phyloP scores from a whole-genome alignment of 2,329 filamentous ascomycete species.

The Dactylellina drechsleri region DNA sequence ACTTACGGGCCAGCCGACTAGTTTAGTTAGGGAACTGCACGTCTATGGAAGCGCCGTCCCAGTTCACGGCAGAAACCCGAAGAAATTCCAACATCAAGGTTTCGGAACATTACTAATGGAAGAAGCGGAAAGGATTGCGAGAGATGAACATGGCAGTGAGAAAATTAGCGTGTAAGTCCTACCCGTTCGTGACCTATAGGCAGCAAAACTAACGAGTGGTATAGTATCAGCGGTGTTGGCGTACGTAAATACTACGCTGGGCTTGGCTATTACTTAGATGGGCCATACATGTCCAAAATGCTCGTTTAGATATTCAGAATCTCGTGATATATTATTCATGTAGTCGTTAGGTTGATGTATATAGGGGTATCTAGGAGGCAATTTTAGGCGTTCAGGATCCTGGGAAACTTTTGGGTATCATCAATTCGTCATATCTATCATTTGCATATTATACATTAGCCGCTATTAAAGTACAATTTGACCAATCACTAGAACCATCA shows the following conservation, averaged over 20 bases:
- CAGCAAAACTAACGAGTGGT: conserved; percentile 21
- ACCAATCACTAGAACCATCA: conserved; percentile 10
- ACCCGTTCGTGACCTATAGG: background rate
- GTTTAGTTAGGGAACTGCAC: conserved; percentile 91
- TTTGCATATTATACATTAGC: conserved; percentile 52
- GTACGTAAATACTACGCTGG: conserved; percentile 95
- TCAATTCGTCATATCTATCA: conserved; percentile 49
- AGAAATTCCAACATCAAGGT: conserved; percentile 98
- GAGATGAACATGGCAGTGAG: conserved; percentile 89
- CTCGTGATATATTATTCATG: background rate
- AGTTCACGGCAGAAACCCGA: conserved; percentile 90
- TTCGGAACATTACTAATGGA: conserved; percentile 98
- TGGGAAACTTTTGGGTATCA: conserved; percentile 40
- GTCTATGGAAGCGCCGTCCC: conserved; percentile 98
- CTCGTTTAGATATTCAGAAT: conserved; percentile 60
- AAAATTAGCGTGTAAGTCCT: conserved; percentile 82
- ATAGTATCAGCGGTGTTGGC: conserved; percentile 87
- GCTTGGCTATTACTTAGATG: conserved; percentile 92
- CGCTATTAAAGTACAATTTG: conserved; percentile 46
- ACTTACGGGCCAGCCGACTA: conserved; percentile 84
- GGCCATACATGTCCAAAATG: conserved; percentile 78
- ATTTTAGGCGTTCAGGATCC: conserved; percentile 18
- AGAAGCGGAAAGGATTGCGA: conserved; percentile 92
- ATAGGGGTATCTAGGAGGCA: conserved; percentile 9
- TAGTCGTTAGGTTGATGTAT: conserved; percentile 1